These are phyloP conservation scores for Dryadomyces sulphureus DNA, from an alignment of 2,329 filamentous ascomycete genomes.

Conservation along the genomic window DNA sequence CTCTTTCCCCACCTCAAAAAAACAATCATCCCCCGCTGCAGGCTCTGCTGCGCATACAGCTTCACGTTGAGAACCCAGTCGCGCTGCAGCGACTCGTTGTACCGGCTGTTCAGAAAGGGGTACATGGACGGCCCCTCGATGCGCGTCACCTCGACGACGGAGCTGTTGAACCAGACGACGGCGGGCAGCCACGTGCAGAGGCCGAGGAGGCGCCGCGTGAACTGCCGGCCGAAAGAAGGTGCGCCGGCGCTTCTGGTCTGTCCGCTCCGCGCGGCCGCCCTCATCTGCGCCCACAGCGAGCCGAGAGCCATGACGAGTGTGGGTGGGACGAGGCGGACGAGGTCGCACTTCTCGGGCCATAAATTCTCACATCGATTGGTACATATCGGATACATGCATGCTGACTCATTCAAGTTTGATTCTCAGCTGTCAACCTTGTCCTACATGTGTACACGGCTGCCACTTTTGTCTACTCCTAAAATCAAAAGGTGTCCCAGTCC, in stretches of 20 bases:
- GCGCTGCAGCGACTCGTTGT: slow-evolving; percentile 34
- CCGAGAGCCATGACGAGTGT: slow-evolving; percentile 6
- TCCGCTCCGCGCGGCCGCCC: neutral
- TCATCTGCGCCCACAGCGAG: slow-evolving; percentile 7
- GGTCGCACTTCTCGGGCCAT: too few species aligned
- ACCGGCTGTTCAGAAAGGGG: slow-evolving; percentile 57
- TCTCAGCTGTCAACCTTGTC: neutral
- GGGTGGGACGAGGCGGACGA: too few species aligned
- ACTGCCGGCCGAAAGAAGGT: slow-evolving; percentile 20
- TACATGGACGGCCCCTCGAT: slow-evolving; percentile 60
- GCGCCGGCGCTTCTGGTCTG: neutral
- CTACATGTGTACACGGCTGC: too few species aligned
- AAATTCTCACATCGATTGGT: neutral
- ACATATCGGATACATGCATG: neutral
- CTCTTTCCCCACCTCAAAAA: slow-evolving; percentile 42
- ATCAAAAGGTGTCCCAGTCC: too few species aligned
- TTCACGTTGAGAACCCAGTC: slow-evolving; percentile 47
- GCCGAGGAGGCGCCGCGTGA: slow-evolving; percentile 31
- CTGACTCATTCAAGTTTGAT: neutral
- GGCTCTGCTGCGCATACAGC: slow-evolving; percentile 37
- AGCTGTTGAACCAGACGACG: slow-evolving; percentile 44
- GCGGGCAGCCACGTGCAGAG: slow-evolving; percentile 48
- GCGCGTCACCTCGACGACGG: slow-evolving; percentile 41
- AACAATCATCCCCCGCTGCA: slow-evolving; percentile 61
- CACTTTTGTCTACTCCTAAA: neutral